Evolutionary conservation across 345 rosid genomes (phyloP).

Genomic region (Ceriops zippeliana): DNA sequence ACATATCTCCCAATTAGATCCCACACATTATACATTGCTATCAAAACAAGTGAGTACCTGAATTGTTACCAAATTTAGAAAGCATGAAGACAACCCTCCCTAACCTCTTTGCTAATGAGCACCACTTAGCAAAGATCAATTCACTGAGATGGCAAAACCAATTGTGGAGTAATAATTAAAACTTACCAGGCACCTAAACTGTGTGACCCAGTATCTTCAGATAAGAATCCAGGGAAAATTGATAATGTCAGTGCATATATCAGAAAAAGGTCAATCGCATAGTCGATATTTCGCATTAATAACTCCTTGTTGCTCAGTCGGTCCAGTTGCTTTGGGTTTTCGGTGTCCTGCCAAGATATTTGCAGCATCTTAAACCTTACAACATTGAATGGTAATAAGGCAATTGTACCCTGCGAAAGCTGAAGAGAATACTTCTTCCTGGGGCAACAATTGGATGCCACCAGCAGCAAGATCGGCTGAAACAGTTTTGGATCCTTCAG

Average conservation of each 20-base stretch:
- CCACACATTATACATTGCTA: slow-evolving; percentile 64
- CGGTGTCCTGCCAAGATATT: slow-evolving; percentile 23
- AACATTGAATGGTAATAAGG: not conserved
- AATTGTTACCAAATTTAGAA: slow-evolving; percentile 2
- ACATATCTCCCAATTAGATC: slow-evolving; percentile 63
- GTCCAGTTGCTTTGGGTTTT: slow-evolving; percentile 27
- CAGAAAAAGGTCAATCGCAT: slow-evolving; percentile 53
- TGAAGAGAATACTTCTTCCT: slow-evolving; percentile 21
- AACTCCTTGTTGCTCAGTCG: slow-evolving; percentile 53
- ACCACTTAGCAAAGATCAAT: not conserved
- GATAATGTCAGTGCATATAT: slow-evolving; percentile 61
- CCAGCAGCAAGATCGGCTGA: slow-evolving; percentile 75
- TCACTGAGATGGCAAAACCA: not conserved
- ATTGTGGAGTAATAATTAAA: not conserved
- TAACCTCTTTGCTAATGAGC: too few species aligned
- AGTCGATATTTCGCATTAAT: slow-evolving; percentile 51
- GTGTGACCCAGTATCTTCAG: slow-evolving; percentile 77
- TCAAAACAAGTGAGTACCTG: slow-evolving; percentile 74
- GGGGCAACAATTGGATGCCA: slow-evolving; percentile 42
- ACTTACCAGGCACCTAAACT: slow-evolving; percentile 64
- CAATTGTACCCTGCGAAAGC: not conserved
- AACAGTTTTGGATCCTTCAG: slow-evolving; percentile 81
- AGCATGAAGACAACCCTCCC: not conserved
- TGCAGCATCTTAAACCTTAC: not conserved
- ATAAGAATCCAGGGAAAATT: slow-evolving; percentile 84